Evolutionary conservation across 495 filamentous ascomycete genomes (phyloP).

Genomic region (Letharia lupina): DNA sequence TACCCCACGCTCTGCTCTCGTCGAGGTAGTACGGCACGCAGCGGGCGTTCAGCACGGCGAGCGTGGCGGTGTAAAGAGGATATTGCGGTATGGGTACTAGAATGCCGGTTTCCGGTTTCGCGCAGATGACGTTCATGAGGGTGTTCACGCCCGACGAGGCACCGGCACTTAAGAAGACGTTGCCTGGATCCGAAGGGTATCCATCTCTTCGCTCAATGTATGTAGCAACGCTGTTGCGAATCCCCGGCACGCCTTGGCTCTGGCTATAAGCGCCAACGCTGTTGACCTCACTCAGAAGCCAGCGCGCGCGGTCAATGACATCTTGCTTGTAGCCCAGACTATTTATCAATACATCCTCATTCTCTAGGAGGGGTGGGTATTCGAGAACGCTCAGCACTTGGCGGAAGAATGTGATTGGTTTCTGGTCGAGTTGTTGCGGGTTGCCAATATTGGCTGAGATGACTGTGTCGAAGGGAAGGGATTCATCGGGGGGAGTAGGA

Average conservation of each 20-base stretch:
- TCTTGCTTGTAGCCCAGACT: slow-evolving; percentile 74
- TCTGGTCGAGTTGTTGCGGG: slow-evolving; percentile 96
- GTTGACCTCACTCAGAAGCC: slow-evolving; percentile 69
- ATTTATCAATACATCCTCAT: slow-evolving; percentile 58
- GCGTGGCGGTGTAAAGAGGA: slow-evolving; percentile 91
- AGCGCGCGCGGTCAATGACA: slow-evolving; percentile 74
- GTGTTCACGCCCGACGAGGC: slow-evolving; percentile 93
- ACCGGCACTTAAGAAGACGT: slow-evolving; percentile 81
- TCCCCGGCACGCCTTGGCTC: slow-evolving; percentile 75
- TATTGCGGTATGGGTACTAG: slow-evolving; percentile 97
- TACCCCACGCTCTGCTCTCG: slow-evolving; percentile 78
- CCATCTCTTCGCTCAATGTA: slow-evolving; percentile 92
- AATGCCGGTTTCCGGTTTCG: slow-evolving; percentile 67
- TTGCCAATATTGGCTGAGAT: slow-evolving; percentile 98
- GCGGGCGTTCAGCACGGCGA: slow-evolving; percentile 73
- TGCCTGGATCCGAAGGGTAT: slow-evolving; percentile 63
- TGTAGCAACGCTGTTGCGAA: slow-evolving; percentile 79
- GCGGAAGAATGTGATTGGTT: slow-evolving; percentile 97
- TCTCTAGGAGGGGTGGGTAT: slow-evolving; percentile 74
- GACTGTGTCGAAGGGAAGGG: slow-evolving; percentile 77
- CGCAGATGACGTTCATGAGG: slow-evolving; percentile 81
- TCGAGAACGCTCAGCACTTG: slow-evolving; percentile 93
- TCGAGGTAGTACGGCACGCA: slow-evolving; percentile 91
- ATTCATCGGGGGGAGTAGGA: slow-evolving; percentile 34
- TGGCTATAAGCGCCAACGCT: slow-evolving; percentile 95